Evolutionary conservation across 306 rosid species (phyloP).

Genomic region (Coriaria nepalensis): DNA sequence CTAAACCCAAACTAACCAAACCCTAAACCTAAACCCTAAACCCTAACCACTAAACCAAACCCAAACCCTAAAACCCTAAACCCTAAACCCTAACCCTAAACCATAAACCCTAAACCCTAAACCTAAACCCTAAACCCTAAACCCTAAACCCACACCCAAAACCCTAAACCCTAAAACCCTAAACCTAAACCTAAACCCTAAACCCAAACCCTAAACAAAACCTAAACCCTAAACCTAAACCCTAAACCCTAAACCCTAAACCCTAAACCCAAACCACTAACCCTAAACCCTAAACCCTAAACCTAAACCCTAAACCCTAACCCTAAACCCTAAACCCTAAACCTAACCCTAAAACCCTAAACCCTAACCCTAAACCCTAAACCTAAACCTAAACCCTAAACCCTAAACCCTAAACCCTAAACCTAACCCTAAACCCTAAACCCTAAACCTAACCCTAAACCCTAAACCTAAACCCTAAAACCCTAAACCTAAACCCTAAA

Average conservation of each 20-base stretch:
- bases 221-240: neutral
- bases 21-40: neutral
- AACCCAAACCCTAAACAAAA: neutral
- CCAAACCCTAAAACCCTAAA: neutral
- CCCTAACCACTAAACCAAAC: neutral
- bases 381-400: too few species aligned
- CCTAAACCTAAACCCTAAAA: conserved; percentile 2
- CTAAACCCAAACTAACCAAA: neutral
- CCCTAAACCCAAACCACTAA: neutral
- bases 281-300: neutral
- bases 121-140: neutral
- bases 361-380: too few species aligned
- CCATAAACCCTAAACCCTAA: neutral
- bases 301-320: neutral
- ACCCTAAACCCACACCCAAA: too few species aligned
- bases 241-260: neutral
- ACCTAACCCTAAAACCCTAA: too few species aligned
- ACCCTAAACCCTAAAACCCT: neutral
- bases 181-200: neutral
- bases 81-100: neutral
- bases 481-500: conserved; percentile 15
- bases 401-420: neutral
- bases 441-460: conserved; percentile 7
- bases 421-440: conserved; percentile 8
- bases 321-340: neutral